Evolutionary conservation across 1,284 basidiomycete species (phyloP).

Genomic region (Pseudozyma hubeiensis): DNA sequence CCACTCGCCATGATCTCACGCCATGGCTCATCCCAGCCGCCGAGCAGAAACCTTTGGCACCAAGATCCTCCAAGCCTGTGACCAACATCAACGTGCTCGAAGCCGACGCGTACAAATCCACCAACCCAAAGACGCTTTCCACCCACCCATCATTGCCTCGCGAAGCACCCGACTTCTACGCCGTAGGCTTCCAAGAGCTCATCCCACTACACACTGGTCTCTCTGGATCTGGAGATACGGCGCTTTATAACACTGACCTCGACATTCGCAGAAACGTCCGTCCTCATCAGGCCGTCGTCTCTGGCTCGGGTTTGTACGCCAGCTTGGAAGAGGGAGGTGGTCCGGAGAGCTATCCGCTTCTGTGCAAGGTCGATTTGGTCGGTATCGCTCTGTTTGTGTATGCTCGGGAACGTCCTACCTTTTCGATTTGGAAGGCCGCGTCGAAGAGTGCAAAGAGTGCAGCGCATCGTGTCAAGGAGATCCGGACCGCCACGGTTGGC

Average conservation of each 20-base stretch:
- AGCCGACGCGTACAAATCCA: constrained; percentile 36
- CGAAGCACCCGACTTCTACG: constrained; percentile 77
- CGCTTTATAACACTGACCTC: constrained; percentile 76
- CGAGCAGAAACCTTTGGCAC: constrained; percentile 69
- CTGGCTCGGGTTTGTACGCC: constrained; percentile 60
- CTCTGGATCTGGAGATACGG: constrained; percentile 70
- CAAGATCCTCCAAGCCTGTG: constrained; percentile 34
- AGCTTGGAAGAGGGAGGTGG: constrained; percentile 61
- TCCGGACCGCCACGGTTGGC: constrained; percentile 62
- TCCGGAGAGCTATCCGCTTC: constrained; percentile 62
- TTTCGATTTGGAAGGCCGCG: constrained; percentile 73
- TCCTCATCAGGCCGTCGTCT: constrained; percentile 66
- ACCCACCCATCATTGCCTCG: constrained; percentile 49
- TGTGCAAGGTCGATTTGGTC: constrained; percentile 58
- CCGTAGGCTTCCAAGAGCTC: constrained; percentile 88
- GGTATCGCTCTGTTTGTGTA: constrained; percentile 75
- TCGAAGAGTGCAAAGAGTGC: constrained; percentile 79
- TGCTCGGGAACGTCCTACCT: constrained; percentile 74
- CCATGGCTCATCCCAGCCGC: constrained; percentile 67
- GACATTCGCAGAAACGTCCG: constrained; percentile 69
- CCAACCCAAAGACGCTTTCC: constrained; percentile 39
- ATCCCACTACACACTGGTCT: constrained; percentile 75
- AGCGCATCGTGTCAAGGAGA: constrained; percentile 61
- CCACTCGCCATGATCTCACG: constrained; percentile 64
- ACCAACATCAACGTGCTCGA: constrained; percentile 30